Conservation (phyloP, 176 grass and related monocot species). For the Elaeis guineensis region DNA sequence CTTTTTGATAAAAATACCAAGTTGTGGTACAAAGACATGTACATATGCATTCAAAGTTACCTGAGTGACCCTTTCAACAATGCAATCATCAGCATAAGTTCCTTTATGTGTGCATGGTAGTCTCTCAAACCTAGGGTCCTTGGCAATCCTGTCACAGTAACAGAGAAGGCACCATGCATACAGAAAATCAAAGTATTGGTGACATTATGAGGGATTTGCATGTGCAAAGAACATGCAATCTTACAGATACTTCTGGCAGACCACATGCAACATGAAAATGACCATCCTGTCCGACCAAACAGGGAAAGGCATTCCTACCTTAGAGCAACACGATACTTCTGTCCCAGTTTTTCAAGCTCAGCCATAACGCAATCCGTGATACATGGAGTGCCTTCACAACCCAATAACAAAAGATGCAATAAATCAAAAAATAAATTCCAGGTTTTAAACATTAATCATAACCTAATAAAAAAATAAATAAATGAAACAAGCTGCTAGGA, state of each 20-base stretch:
- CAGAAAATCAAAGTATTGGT: neutral
- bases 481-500: neutral
- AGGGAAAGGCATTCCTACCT: slow-evolving; percentile 25
- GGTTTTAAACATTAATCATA: slow-evolving; percentile 13
- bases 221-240: no score
- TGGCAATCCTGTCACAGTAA: slow-evolving; percentile 56
- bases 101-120: slow-evolving; percentile 93
- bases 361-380: slow-evolving; percentile 96
- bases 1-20: neutral
- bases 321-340: slow-evolving; percentile 90
- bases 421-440: neutral
- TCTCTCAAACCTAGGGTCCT: slow-evolving; percentile 88
- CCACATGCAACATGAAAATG: no score
- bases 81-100: slow-evolving; percentile 98
- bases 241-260: no score
- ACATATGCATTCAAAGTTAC: slow-evolving; percentile 16
- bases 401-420: slow-evolving; percentile 1
- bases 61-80: slow-evolving; percentile 91
- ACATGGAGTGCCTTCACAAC: slow-evolving; percentile 67
- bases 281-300: no score
- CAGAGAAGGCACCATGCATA: neutral
- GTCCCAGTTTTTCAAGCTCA: slow-evolving; percentile 87
- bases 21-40: neutral
- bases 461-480: neutral
- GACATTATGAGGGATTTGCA: no score